These are phyloP conservation scores for Hanseniaspora nectarophila DNA, from an alignment of 805 yeast species.

Conservation along the genomic window DNA sequence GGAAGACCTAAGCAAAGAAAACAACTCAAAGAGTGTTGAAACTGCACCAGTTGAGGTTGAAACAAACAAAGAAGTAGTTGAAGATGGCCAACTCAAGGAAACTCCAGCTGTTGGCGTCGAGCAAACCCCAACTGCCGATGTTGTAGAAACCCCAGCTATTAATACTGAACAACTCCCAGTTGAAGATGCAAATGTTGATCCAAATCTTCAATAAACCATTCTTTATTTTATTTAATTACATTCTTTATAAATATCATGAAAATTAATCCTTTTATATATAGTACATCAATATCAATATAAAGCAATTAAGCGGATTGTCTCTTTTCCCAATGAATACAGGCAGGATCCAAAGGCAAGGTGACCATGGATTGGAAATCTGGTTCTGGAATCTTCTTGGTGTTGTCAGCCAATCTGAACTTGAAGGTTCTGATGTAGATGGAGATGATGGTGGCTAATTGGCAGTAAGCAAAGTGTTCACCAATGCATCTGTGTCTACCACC, in stretches of 20 bases:
- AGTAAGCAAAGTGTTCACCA: conserved; percentile 95
- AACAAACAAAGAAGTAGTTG: background rate
- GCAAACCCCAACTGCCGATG: no score
- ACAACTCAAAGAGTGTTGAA: no score
- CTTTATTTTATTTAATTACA: background rate
- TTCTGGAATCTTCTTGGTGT: conserved; percentile 40
- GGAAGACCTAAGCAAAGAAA: no score
- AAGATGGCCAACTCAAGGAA: no score
- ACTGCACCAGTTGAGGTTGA: no score
- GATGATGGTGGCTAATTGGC: conserved; percentile 79
- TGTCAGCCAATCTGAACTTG: conserved; percentile 59
- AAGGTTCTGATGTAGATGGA: conserved; percentile 61
- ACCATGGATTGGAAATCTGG: conserved; percentile 87
- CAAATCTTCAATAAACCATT: background rate
- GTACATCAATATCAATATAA: no score
- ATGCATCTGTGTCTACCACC: conserved; percentile 99
- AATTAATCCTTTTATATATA: no score
- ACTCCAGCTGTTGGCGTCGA: no score
- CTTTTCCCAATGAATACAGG: conserved; percentile 58
- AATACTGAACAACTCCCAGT: background rate
- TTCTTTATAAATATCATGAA: background rate
- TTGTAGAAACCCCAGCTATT: no score
- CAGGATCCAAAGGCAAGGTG: conserved; percentile 73
- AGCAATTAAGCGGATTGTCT: conserved; percentile 29
- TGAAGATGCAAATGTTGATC: background rate